A percentile compares a stretch with the other conserved stretches of the same genome.
Conservation (phyloP, 2,329 filamentous ascomycete species). For the Aaosphaeria pasadenensis region DNA sequence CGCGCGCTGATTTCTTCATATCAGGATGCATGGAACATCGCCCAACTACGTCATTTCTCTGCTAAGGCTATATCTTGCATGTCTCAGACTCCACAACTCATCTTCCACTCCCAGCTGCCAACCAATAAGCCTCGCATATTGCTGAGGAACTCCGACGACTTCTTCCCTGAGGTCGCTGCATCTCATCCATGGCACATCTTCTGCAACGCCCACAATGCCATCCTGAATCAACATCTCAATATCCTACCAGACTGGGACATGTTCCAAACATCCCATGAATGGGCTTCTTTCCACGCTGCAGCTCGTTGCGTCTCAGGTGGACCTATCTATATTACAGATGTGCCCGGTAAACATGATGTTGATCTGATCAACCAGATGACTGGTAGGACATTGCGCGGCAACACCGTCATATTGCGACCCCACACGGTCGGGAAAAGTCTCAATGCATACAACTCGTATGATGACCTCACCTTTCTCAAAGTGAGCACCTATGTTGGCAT, state of each 20-base stretch:
- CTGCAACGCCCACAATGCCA: conserved; percentile 83
- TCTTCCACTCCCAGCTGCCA: conserved; percentile 81
- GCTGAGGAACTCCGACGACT: conserved; percentile 86
- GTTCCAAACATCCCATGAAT: conserved; percentile 67
- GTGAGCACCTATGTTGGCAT: conserved; percentile 74
- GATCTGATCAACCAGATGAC: conserved; percentile 77
- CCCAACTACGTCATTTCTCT: conserved; percentile 74
- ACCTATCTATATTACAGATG: conserved; percentile 91
- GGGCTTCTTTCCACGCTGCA: conserved; percentile 82
- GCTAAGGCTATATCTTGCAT: conserved; percentile 86
- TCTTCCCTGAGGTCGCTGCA: conserved; percentile 76
- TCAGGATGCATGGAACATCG: conserved; percentile 81
- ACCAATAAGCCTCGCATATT: conserved; percentile 70
- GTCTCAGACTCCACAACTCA: conserved; percentile 81
- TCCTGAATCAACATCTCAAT: conserved; percentile 82
- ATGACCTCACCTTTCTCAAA: conserved; percentile 71
- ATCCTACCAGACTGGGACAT: conserved; percentile 82
- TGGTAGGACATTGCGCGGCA: conserved; percentile 66
- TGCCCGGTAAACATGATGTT: conserved; percentile 76
- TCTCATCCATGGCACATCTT: conserved; percentile 96
- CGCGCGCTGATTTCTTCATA: conserved; percentile 70
- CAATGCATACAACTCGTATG: conserved; percentile 71
- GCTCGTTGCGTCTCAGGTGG: conserved; percentile 87
- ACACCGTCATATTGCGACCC: conserved; percentile 78
- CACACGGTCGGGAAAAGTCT: conserved; percentile 70